Evolutionary conservation across 2,329 filamentous ascomycete genomes (phyloP).

Genomic region (Colletotrichum sp.): DNA sequence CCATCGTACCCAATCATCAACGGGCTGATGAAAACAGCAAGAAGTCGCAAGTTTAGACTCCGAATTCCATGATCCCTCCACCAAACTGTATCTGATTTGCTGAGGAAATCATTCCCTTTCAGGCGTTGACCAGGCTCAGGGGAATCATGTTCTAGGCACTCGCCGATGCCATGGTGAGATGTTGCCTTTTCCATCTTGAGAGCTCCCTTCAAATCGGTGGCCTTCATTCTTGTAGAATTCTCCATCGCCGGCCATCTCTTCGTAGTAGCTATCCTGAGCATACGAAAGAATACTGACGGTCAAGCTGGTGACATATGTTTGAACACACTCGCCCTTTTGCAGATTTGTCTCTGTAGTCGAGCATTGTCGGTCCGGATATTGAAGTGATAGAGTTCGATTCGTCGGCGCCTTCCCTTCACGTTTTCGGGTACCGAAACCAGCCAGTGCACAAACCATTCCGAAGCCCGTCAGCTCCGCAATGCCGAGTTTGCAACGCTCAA

Average conservation of each 20-base stretch:
- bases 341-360: neutral
- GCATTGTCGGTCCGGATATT: neutral
- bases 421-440: neutral
- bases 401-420: neutral
- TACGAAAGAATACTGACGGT: neutral
- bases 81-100: neutral
- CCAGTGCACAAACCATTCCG: neutral
- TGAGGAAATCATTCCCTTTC: neutral
- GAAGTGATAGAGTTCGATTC: neutral
- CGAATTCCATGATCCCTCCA: neutral
- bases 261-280: neutral
- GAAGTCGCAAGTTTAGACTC: neutral
- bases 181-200: neutral
- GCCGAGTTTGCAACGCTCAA: neutral
- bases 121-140: neutral
- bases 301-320: neutral
- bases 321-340: neutral
- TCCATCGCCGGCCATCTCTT: neutral
- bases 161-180: neutral
- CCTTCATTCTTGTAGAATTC: neutral
- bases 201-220: neutral
- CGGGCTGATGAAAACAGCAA: neutral
- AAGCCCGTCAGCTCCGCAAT: neutral
- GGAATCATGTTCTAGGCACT: neutral
- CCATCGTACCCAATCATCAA: constrained; percentile 8